phyloP scores from a whole-genome alignment of 768 basidiomycete genomes.

The Trametes cubensis region DNA sequence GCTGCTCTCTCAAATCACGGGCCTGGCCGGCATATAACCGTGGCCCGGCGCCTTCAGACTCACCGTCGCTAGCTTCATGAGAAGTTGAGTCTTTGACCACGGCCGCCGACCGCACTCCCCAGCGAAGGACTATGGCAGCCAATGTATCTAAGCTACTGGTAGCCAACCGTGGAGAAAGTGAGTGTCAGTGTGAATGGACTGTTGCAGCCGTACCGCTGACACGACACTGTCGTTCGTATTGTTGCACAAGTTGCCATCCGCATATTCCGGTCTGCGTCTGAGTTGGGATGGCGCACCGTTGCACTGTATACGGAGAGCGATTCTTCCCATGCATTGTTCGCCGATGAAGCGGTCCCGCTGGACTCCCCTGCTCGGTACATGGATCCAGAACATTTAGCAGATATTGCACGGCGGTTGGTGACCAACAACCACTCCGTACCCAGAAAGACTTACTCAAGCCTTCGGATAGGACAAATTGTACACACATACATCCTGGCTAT shows the following conservation, averaged over 20 bases:
- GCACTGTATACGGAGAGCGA: conserved; percentile 35
- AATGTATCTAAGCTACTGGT: conserved; percentile 30
- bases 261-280: conserved; percentile 33
- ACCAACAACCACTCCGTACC: neutral
- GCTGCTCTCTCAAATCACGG: conserved; percentile 8
- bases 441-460: neutral
- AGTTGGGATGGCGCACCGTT: conserved; percentile 34
- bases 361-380: conserved; percentile 25
- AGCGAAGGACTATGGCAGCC: neutral
- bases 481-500: conserved; percentile 37
- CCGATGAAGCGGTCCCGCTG: conserved; percentile 29
- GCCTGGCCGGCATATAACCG: neutral
- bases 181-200: conserved; percentile 30
- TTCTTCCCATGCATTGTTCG: conserved; percentile 30
- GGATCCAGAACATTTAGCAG: conserved; percentile 28
- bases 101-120: too few relatives aligned
- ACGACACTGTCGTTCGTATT: neutral
- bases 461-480: conserved; percentile 5
- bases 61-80: too few relatives aligned
- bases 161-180: conserved; percentile 41
- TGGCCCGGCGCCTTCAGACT: too few relatives aligned
- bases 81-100: too few relatives aligned
- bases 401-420: conserved; percentile 18
- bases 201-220: neutral
- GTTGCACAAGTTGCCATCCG: conserved; percentile 32